Conservation (phyloP, 805 yeast species). For the Starmerella asiatica region DNA sequence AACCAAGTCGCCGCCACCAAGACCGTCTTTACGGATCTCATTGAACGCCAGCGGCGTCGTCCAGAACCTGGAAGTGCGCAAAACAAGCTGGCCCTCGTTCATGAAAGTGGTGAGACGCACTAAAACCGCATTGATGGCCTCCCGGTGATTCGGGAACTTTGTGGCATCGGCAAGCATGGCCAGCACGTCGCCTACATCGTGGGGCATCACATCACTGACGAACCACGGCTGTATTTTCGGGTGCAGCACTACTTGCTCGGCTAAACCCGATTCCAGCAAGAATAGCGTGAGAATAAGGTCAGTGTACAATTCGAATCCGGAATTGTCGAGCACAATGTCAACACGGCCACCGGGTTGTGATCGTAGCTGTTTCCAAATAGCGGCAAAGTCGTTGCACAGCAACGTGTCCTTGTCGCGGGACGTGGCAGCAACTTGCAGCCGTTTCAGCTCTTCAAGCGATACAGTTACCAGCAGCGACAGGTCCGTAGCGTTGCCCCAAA, state of each 20-base stretch:
- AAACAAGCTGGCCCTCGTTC: slow-evolving; percentile 34
- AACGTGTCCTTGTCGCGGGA: slow-evolving; percentile 72
- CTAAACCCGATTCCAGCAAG: slow-evolving; percentile 56
- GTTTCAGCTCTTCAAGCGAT: slow-evolving; percentile 66
- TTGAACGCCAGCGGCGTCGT: slow-evolving; percentile 66
- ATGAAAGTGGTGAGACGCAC: slow-evolving; percentile 34
- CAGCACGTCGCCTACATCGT: slow-evolving; percentile 53
- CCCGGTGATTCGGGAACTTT: slow-evolving; percentile 38
- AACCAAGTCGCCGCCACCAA: slow-evolving; percentile 44
- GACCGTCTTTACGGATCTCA: slow-evolving; percentile 43
- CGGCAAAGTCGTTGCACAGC: slow-evolving; percentile 55
- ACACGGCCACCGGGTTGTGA: slow-evolving; percentile 34
- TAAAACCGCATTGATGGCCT: slow-evolving; percentile 38
- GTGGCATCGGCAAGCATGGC: slow-evolving; percentile 39
- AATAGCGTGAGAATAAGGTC: slow-evolving; percentile 57
- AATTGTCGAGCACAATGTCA: slow-evolving; percentile 79
- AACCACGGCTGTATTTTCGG: slow-evolving; percentile 92
- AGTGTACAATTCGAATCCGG: slow-evolving; percentile 92
- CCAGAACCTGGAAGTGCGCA: slow-evolving; percentile 70
- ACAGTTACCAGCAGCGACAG: slow-evolving; percentile 69
- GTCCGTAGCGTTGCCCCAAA: slow-evolving; percentile 99
- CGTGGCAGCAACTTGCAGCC: slow-evolving; percentile 72
- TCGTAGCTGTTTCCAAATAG: slow-evolving; percentile 42
- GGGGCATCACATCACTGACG: slow-evolving; percentile 87
- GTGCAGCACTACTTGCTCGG: slow-evolving; percentile 56